Evolutionary conservation across 768 basidiomycete genomes (phyloP).

Genomic region (Crepidotus variabilis): DNA sequence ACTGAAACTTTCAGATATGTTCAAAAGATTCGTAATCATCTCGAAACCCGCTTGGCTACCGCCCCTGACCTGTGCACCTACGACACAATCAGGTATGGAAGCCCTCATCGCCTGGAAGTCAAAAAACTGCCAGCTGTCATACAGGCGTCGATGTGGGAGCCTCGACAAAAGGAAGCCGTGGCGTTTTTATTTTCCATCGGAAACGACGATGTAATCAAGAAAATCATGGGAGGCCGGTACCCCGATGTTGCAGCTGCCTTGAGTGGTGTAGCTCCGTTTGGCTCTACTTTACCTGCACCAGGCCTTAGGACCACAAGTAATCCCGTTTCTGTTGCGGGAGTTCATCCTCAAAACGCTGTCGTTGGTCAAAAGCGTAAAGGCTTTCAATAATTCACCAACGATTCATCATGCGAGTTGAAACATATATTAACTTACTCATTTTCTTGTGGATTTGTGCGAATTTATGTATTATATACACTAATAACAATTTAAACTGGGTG

Average conservation of each 20-base stretch:
- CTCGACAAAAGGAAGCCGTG: slow-evolving; percentile 19
- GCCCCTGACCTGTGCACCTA: slow-evolving; percentile 22
- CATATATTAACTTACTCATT: no score
- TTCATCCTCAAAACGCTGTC: neutral
- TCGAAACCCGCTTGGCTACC: slow-evolving; percentile 15
- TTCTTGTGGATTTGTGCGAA: no score
- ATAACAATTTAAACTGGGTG: no score
- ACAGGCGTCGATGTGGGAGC: slow-evolving; percentile 17
- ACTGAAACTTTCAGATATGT: slow-evolving; percentile 15
- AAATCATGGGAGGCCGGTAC: slow-evolving; percentile 28
- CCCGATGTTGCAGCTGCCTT: slow-evolving; percentile 26
- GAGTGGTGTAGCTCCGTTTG: slow-evolving; percentile 18
- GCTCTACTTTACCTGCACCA: neutral
- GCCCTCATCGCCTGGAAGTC: slow-evolving; percentile 24
- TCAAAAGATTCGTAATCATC: slow-evolving; percentile 19
- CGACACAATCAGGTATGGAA: slow-evolving; percentile 19
- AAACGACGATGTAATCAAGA: slow-evolving; percentile 18
- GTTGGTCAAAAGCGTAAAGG: neutral
- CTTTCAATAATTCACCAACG: neutral
- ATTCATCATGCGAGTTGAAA: neutral
- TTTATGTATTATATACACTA: no score
- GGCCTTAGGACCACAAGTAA: neutral
- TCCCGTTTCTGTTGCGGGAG: neutral
- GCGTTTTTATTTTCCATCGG: slow-evolving; percentile 25
- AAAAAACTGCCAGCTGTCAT: slow-evolving; percentile 22